These are phyloP conservation scores for Euphrasia arctica DNA, from an alignment of 305 asterid genomes.

Conservation along the genomic window DNA sequence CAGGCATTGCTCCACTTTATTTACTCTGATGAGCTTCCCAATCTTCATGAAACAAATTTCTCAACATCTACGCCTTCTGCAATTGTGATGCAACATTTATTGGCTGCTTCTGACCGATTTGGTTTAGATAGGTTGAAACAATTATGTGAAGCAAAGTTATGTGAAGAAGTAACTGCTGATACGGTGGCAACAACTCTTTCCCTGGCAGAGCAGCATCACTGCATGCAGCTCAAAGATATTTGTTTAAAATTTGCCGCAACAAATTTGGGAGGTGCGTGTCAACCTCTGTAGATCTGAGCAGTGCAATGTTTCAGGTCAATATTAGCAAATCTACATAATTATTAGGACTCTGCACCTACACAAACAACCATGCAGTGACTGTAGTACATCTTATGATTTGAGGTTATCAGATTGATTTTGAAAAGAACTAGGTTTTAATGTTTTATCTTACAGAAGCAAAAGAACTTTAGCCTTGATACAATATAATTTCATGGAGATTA, in stretches of 20 bases:
- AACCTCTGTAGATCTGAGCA: constrained; percentile 71
- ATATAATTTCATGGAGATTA: constrained; percentile 3
- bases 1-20: constrained; percentile 88
- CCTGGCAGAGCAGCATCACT: constrained; percentile 83
- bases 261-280: constrained; percentile 99
- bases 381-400: constrained; percentile 6
- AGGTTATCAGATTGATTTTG: constrained; percentile 5
- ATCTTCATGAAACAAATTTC: constrained; percentile 51
- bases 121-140: constrained; percentile 85
- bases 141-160: constrained; percentile 82
- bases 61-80: constrained; percentile 51
- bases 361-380: neutral
- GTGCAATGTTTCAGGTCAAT: constrained; percentile 79
- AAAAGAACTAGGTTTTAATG: neutral
- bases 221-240: constrained; percentile 79
- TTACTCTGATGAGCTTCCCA: constrained; percentile 72
- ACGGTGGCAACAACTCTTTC: constrained; percentile 91
- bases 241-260: constrained; percentile 92
- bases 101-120: constrained; percentile 96
- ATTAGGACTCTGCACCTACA: neutral
- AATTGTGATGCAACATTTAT: constrained; percentile 81
- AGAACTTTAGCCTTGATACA: neutral
- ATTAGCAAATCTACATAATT: constrained; percentile 13
- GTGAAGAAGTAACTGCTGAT: constrained; percentile 69
- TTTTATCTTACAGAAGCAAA: constrained; percentile 3